Percentiles rank a stretch among this genome's conserved stretches.
phyloP scores from a whole-genome alignment of 2,329 filamentous ascomycete species.

The Alternaria consortialis region DNA sequence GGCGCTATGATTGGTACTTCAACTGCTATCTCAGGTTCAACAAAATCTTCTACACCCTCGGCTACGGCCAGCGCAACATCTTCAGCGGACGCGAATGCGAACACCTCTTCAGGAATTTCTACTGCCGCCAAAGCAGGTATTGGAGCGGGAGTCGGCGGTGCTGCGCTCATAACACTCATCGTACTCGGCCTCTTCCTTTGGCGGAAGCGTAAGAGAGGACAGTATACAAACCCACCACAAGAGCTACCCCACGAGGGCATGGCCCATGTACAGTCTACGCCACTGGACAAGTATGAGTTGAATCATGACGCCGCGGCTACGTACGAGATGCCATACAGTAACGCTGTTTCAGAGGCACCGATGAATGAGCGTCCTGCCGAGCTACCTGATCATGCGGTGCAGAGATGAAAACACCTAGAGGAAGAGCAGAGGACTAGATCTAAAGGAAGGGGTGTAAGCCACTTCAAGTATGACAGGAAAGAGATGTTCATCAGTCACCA shows the following conservation, averaged over 20 bases:
- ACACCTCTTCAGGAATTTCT: constrained; percentile 27
- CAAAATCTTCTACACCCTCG: neutral
- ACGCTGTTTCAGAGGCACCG: constrained; percentile 22
- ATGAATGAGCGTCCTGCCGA: constrained; percentile 13
- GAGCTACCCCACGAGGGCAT: neutral
- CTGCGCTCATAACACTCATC: constrained; percentile 59
- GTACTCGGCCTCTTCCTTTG: constrained; percentile 68
- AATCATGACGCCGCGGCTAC: constrained; percentile 22
- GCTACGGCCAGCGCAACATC: constrained; percentile 3
- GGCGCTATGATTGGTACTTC: constrained; percentile 6
- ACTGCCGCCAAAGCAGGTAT: constrained; percentile 32
- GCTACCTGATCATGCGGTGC: constrained; percentile 9
- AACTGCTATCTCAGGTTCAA: neutral
- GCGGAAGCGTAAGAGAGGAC: constrained; percentile 26
- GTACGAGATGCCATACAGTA: constrained; percentile 24
- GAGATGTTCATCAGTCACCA: neutral
- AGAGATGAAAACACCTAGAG: neutral
- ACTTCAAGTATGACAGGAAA: neutral
- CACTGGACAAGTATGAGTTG: constrained; percentile 21
- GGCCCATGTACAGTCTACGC: neutral
- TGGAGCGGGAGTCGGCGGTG: constrained; percentile 25
- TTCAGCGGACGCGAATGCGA: neutral
- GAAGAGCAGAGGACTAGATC: neutral
- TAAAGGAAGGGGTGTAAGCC: neutral
- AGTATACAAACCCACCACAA: neutral